phyloP scores from a whole-genome alignment of 2,329 filamentous ascomycete species.

The Neofusicoccum sp. region DNA sequence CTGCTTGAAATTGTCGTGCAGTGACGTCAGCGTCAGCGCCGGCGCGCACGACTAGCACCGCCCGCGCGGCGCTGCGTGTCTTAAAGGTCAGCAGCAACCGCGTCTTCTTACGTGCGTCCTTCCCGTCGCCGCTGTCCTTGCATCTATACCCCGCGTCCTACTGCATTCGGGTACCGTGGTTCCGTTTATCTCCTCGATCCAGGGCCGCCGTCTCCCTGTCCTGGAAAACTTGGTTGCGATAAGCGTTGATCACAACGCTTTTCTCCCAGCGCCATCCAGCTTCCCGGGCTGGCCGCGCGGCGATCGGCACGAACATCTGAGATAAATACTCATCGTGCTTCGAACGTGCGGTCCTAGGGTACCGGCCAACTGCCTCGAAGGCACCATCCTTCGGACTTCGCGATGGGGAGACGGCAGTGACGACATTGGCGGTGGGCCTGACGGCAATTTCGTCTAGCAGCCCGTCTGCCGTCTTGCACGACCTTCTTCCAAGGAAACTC shows the following conservation, averaged over 20 bases:
- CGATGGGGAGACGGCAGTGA: no score
- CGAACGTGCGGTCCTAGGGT: no score
- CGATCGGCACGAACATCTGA: no score
- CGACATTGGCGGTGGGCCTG: no score
- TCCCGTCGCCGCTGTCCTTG: not conserved
- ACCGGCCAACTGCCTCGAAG: no score
- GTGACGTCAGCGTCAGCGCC: not conserved
- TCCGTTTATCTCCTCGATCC: not conserved
- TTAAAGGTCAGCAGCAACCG: not conserved
- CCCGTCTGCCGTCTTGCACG: no score
- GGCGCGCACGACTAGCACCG: not conserved
- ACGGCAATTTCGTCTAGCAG: no score
- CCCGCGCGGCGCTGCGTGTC: not conserved
- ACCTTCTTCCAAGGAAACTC: no score
- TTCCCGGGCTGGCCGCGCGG: no score
- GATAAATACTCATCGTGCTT: no score
- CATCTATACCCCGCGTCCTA: conserved; percentile 10
- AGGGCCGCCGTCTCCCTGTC: not conserved
- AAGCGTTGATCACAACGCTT: not conserved
- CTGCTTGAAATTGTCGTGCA: not conserved
- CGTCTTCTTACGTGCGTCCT: not conserved
- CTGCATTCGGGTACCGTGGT: conserved; percentile 9
- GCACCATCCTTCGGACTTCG: no score
- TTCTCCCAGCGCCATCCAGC: no score
- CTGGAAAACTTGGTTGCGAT: not conserved